Evolutionary conservation across 1,284 basidiomycete species (phyloP).

Genomic region (Trichosporon sp.): DNA sequence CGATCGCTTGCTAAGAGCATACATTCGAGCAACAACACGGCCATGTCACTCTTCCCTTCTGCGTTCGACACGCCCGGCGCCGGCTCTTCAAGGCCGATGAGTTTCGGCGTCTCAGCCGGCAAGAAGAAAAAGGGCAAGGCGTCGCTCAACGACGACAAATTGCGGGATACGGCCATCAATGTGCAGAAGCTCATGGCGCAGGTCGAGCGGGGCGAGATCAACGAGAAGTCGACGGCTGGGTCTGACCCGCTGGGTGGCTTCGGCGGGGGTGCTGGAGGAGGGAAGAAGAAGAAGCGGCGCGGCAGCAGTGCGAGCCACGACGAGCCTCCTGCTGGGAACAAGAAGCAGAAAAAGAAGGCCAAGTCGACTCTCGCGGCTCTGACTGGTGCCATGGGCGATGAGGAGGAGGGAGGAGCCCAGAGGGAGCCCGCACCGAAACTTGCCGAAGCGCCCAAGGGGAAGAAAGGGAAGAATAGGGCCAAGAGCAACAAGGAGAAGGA

Average conservation of each 20-base stretch:
- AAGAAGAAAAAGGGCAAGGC: constrained; percentile 62
- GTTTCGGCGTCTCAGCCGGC: not conserved
- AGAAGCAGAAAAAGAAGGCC: constrained; percentile 7
- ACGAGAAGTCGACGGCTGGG: constrained; percentile 24
- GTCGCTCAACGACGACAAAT: constrained; percentile 27
- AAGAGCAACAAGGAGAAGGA: not conserved
- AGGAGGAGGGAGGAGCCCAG: not conserved
- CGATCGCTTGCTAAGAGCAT: too few species aligned
- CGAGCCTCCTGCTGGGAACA: not conserved
- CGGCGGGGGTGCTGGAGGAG: not conserved
- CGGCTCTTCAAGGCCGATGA: constrained; percentile 16
- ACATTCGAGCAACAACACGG: too few species aligned
- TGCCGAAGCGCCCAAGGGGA: constrained; percentile 5
- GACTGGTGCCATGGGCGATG: not conserved
- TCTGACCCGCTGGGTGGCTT: not conserved
- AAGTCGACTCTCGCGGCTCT: not conserved
- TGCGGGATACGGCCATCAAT: constrained; percentile 57
- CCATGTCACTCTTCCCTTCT: constrained; percentile 42
- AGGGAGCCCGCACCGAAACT: constrained; percentile 1
- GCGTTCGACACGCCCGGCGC: constrained; percentile 30
- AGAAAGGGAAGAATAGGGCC: constrained; percentile 22
- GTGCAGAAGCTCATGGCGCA: constrained; percentile 70
- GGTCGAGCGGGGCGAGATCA: constrained; percentile 49
- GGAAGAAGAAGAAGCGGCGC: constrained; percentile 2
- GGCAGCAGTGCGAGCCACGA: not conserved